phyloP scores from a whole-genome alignment of 495 filamentous ascomycete genomes.

The Podospora pseudopauciseta region DNA sequence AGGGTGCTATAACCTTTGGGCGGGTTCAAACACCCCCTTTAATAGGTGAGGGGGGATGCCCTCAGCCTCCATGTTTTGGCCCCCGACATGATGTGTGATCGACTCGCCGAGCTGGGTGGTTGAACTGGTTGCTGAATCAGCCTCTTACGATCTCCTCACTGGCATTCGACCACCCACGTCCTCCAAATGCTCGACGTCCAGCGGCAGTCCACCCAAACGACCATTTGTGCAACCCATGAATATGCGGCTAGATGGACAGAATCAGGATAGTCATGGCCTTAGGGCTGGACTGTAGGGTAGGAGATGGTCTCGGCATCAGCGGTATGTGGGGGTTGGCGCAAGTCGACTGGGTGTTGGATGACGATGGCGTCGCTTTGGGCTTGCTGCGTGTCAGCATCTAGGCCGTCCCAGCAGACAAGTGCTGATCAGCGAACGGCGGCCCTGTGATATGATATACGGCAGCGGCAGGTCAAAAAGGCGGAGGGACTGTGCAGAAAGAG shows the following conservation, averaged over 20 bases:
- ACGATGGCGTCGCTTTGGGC: not conserved
- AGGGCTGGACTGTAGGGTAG: conserved; percentile 5
- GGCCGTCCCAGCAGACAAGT: not conserved
- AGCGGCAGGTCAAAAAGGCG: conserved; percentile 3
- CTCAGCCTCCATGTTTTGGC: conserved; percentile 2
- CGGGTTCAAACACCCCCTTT: not conserved
- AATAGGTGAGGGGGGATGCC: not conserved
- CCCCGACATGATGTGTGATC: not conserved
- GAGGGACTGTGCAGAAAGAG: conserved; percentile 5
- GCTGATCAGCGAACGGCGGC: not conserved
- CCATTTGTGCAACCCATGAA: not conserved
- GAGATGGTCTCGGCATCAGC: conserved; percentile 8
- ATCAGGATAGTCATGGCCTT: not conserved
- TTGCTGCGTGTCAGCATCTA: conserved; percentile 15
- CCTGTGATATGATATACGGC: not conserved
- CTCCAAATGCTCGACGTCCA: not conserved
- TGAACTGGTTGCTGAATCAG: conserved; percentile 23
- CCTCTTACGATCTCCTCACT: conserved; percentile 12
- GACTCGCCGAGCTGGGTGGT: not conserved
- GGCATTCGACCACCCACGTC: conserved; percentile 1
- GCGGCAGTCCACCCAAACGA: conserved; percentile 2
- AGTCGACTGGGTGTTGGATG: conserved; percentile 1
- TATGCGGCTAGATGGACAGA: conserved; percentile 2
- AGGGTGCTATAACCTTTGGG: not conserved
- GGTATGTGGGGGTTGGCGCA: not conserved